Evolutionary conservation across 306 rosid species (phyloP).

Genomic region (Prunus persica): Prunus_persica_NCBIv2 NC_034012.1:8524501-8525000

Average conservation of each 20-base stretch:
- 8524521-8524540: background rate
- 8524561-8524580: background rate
- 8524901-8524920: slow-evolving; percentile 2
- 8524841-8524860: background rate
- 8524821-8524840: background rate
- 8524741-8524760: background rate
- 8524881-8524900: background rate
- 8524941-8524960: background rate
- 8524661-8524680: background rate
- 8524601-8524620: background rate
- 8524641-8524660: background rate
- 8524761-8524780: background rate
- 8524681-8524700: slow-evolving; percentile 14
- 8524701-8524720: background rate
- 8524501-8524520: background rate
- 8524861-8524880: background rate
- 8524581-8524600: slow-evolving; percentile 1
- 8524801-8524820: background rate
- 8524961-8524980: background rate
- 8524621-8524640: background rate
- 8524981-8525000: slow-evolving; percentile 7
- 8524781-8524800: background rate
- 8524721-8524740: background rate
- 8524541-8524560: background rate
- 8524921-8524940: slow-evolving; percentile 15